Conservation (phyloP, 1,139 yeast genomes). For the Geotrichum restrictum region DNA sequence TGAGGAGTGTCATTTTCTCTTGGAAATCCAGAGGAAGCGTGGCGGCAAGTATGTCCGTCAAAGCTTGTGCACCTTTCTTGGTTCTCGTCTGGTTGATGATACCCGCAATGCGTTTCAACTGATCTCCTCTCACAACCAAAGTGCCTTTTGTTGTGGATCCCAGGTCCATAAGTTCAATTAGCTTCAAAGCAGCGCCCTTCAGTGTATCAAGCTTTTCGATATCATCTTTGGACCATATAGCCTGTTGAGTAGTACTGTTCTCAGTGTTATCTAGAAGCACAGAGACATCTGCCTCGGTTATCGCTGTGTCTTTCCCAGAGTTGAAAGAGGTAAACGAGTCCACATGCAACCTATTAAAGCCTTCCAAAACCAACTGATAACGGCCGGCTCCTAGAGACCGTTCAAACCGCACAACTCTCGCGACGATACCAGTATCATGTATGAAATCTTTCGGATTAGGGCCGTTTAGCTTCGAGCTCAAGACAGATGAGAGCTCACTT, state of each 20-base stretch:
- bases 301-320: constrained; percentile 13
- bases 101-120: constrained; percentile 12
- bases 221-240: constrained; percentile 12
- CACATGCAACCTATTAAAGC: constrained; percentile 28
- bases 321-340: constrained; percentile 13
- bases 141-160: not conserved
- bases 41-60: constrained; percentile 39
- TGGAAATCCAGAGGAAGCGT: constrained; percentile 36
- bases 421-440: constrained; percentile 30
- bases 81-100: constrained; percentile 18
- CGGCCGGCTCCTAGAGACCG: constrained; percentile 19
- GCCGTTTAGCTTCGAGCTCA: constrained; percentile 6
- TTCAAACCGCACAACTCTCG: constrained; percentile 28
- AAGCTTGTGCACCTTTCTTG: constrained; percentile 32
- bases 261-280: constrained; percentile 4
- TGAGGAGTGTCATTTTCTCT: constrained; percentile 35
- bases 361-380: constrained; percentile 29
- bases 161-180: constrained; percentile 11
- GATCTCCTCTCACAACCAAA: constrained; percentile 8
- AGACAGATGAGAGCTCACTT: constrained; percentile 5
- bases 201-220: constrained; percentile 10
- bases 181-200: constrained; percentile 12
- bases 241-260: not conserved
- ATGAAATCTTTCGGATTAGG: constrained; percentile 3
- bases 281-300: constrained; percentile 20